Evolutionary conservation across 1,284 basidiomycete species (phyloP).

Genomic region (Agaricales sp.): DNA sequence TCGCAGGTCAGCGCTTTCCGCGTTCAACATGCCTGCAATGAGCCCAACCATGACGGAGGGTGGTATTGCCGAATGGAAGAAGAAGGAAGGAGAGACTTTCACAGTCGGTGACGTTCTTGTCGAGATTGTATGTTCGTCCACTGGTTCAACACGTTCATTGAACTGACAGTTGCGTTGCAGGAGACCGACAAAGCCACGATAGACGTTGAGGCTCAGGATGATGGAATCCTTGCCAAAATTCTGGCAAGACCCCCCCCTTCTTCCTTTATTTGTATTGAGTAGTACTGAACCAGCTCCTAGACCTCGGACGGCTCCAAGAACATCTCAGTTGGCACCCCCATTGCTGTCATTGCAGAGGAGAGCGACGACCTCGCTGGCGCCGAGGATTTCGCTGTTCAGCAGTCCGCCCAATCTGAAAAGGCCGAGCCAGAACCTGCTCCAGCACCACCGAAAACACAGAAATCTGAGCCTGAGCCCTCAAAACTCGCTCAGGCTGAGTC

Average conservation of each 20-base stretch:
- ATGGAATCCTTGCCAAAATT: constrained; percentile 91
- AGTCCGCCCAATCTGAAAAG: constrained; percentile 19
- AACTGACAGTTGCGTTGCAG: constrained; percentile 28
- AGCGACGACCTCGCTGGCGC: constrained; percentile 88
- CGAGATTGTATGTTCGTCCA: constrained; percentile 65
- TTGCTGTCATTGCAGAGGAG: constrained; percentile 88
- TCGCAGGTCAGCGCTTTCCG: constrained; percentile 69
- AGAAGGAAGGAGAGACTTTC: constrained; percentile 90
- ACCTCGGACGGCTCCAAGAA: constrained; percentile 78
- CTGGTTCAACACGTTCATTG: constrained; percentile 5
- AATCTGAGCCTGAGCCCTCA: constrained; percentile 27
- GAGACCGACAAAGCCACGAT: constrained; percentile 99
- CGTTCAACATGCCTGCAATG: constrained; percentile 99
- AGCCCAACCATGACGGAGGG: constrained; percentile 99
- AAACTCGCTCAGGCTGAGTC: constrained; percentile 23
- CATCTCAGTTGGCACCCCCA: constrained; percentile 77
- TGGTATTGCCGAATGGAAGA: constrained; percentile 96
- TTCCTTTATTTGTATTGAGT: constrained; percentile 2
- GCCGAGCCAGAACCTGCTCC: constrained; percentile 22
- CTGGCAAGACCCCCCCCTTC: constrained; percentile 35
- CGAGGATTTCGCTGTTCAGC: constrained; percentile 65
- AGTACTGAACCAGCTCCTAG: constrained; percentile 27
- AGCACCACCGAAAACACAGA: constrained; percentile 29
- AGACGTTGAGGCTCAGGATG: constrained; percentile 97
- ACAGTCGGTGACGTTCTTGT: constrained; percentile 86